Evolutionary conservation across 2,329 filamentous ascomycete genomes (phyloP).

Genomic region (Exophiala calicioides): DNA sequence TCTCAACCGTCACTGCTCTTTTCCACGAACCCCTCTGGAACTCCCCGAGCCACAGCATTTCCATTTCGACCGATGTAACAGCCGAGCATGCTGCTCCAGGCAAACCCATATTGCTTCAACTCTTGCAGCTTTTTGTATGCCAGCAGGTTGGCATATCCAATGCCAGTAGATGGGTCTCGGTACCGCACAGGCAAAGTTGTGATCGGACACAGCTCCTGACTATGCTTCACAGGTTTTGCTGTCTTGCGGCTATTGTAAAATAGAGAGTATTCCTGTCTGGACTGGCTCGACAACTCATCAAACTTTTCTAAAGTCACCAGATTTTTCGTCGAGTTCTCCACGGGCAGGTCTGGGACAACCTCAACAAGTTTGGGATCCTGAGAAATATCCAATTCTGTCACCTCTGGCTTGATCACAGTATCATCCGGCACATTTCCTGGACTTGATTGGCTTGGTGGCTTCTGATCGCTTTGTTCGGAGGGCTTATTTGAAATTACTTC

Average conservation of each 20-base stretch:
- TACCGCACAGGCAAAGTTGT: constrained; percentile 80
- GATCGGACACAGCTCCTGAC: constrained; percentile 69
- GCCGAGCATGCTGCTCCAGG: constrained; percentile 78
- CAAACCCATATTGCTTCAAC: constrained; percentile 77
- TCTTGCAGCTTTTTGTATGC: constrained; percentile 68
- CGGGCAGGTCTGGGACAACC: constrained; percentile 15
- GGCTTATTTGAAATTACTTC: too few relatives aligned
- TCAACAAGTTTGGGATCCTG: not conserved
- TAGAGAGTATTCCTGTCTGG: constrained; percentile 54
- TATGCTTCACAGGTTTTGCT: constrained; percentile 50
- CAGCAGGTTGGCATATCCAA: constrained; percentile 75
- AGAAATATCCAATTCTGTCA: not conserved
- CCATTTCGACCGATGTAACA: constrained; percentile 73
- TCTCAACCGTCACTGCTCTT: not conserved
- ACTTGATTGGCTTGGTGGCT: constrained; percentile 1
- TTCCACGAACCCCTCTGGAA: constrained; percentile 72
- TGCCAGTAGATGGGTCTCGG: constrained; percentile 78
- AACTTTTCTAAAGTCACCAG: constrained; percentile 62
- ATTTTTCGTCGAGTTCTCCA: constrained; percentile 57
- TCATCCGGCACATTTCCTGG: constrained; percentile 1
- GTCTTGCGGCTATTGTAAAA: constrained; percentile 57
- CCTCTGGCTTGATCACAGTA: constrained; percentile 8
- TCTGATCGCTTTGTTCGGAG: not conserved
- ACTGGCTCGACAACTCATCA: constrained; percentile 56
- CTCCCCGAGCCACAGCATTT: constrained; percentile 62